Base-by-base conservation (phyloP, 164 flowering plant genomes). In the Vitis amurensis region DNA sequence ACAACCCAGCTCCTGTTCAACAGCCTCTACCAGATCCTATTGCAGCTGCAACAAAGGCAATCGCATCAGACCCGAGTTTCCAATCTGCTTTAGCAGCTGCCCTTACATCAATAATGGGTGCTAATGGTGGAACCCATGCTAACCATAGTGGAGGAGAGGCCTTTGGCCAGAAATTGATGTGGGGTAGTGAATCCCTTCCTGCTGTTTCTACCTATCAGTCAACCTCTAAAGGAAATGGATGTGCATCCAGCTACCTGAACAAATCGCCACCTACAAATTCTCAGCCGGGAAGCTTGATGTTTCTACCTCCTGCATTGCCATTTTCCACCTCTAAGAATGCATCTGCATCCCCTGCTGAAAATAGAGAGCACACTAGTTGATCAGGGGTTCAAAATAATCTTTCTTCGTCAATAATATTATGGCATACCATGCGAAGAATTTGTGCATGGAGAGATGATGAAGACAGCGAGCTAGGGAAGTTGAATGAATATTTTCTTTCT, bases 1-100 rank as follows among this genome's bases (percentile, higher is more conserved):
- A 55, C 56, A 75, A 72, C 51, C 29, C 48, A 19, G 59, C 47
- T 59, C 68, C 78, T 37, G 63, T 73, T 3, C 73, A 67, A 8
- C 72, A 58, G n/a, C 29, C 50, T 44, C 59, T 55, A 8, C 60
- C 70, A 14, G 91, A 85, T 1, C 70, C 85, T 0, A 77, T 94
- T 61, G 91, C 87, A 0, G 97, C 97, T 2, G 94, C 97, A 5
- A 89, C 93, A 0, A 94, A 91, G 77, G 98, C 87, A 4, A 84
- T 94, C 64, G 84, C 97, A 12, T 80, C 94, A 0, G 92, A 94
- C 79, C 97, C 98, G 1, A 89, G 76, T 74, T 92, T 94, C 71
- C 90, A 86, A 51, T 84, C 97, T 0, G 99, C 88, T 10, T 67
- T 94, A 60, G 93, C 82, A 8, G 87, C 90, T 8, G 97, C 97